Evolutionary conservation across 176 grass and related monocot species (phyloP).

Genomic region (Poa pratensis): DNA sequence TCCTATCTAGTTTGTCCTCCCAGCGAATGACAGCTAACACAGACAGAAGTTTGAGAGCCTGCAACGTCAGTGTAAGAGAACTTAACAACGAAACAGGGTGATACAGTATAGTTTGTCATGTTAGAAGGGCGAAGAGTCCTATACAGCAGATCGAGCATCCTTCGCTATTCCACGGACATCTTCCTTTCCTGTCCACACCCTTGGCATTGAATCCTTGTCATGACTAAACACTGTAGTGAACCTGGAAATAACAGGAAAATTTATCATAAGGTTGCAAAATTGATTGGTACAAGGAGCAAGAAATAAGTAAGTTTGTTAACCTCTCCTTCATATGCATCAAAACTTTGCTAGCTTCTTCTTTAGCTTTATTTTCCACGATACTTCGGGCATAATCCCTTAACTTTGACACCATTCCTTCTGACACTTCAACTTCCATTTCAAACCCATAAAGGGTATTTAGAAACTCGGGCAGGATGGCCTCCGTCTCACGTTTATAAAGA

Average conservation of each 20-base stretch:
- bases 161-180: constrained; percentile 88
- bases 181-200: constrained; percentile 97
- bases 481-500: constrained; percentile 66
- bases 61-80: constrained; percentile 37
- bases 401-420: constrained; percentile 63
- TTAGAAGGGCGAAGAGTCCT: constrained; percentile 18
- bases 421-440: constrained; percentile 68
- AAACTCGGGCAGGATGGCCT: constrained; percentile 61
- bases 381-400: constrained; percentile 68
- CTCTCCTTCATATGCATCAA: constrained; percentile 98
- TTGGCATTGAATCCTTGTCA: constrained; percentile 97
- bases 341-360: constrained; percentile 87
- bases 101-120: constrained; percentile 10
- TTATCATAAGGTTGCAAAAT: constrained; percentile 20
- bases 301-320: constrained; percentile 46
- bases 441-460: constrained; percentile 67
- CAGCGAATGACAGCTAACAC: constrained; percentile 74
- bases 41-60: constrained; percentile 91
- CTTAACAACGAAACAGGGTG: constrained; percentile 27
- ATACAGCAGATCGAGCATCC: constrained; percentile 83
- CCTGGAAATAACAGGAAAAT: constrained; percentile 47
- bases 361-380: constrained; percentile 91
- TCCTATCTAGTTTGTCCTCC: constrained; percentile 78
- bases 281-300: not conserved
- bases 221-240: constrained; percentile 89